These are phyloP conservation scores for Hebeloma cylindrosporum DNA, from an alignment of 768 basidiomycete species.

Conservation along the genomic window DNA sequence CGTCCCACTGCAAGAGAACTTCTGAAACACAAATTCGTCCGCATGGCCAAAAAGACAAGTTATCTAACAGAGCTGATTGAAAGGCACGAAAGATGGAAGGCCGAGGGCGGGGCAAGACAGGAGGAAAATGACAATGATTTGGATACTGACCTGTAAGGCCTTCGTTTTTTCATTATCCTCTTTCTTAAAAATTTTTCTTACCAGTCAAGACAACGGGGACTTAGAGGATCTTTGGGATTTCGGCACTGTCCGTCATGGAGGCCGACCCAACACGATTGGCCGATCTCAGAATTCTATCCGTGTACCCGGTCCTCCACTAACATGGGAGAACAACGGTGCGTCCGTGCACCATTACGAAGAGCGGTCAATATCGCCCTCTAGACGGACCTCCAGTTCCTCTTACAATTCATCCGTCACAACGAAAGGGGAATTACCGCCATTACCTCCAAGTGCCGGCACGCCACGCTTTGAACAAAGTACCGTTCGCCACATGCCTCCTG, in stretches of 20 bases:
- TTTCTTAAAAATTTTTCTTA: neutral
- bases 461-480: slow-evolving; percentile 62
- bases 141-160: slow-evolving; percentile 62
- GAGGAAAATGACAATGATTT: slow-evolving; percentile 70
- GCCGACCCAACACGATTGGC: slow-evolving; percentile 64
- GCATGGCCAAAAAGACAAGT: slow-evolving; percentile 90
- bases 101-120: slow-evolving; percentile 76
- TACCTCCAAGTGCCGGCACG: slow-evolving; percentile 44
- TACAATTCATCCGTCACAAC: slow-evolving; percentile 46
- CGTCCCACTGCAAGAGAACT: slow-evolving; percentile 94
- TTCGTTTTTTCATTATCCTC: slow-evolving; percentile 2
- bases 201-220: slow-evolving; percentile 56
- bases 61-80: slow-evolving; percentile 97
- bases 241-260: slow-evolving; percentile 85
- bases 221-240: slow-evolving; percentile 95
- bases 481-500: slow-evolving; percentile 55
- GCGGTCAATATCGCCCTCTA: slow-evolving; percentile 31
- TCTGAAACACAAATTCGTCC: slow-evolving; percentile 93
- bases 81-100: slow-evolving; percentile 89
- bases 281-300: slow-evolving; percentile 56
- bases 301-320: slow-evolving; percentile 64
- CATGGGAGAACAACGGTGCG: slow-evolving; percentile 74
- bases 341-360: slow-evolving; percentile 43
- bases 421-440: slow-evolving; percentile 63
- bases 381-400: slow-evolving; percentile 34